Evolutionary conservation across 2,329 filamentous ascomycete species (phyloP).

Genomic region (Corynespora cassiicola): DNA sequence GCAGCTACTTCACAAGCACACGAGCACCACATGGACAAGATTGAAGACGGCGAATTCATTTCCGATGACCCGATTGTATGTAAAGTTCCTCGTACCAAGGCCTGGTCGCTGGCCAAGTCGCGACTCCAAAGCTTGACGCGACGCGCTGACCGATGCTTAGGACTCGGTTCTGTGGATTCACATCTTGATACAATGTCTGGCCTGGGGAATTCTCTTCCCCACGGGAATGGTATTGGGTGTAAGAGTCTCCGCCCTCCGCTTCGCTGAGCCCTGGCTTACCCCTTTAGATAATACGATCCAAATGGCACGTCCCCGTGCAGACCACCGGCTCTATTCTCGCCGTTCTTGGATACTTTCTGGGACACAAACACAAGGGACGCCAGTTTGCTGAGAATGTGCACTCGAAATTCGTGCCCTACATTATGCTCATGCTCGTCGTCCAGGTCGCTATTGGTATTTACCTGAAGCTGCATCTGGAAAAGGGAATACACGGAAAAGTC

Average conservation of each 20-base stretch:
- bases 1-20: conserved; percentile 50
- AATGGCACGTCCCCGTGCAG: conserved; percentile 94
- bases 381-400: conserved; percentile 86
- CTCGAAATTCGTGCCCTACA: conserved; percentile 75
- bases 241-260: conserved; percentile 55
- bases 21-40: conserved; percentile 49
- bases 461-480: conserved; percentile 86
- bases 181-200: conserved; percentile 84
- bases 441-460: conserved; percentile 87
- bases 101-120: background rate
- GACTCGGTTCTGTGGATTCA: conserved; percentile 92
- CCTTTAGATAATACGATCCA: conserved; percentile 79
- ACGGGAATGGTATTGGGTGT: conserved; percentile 94
- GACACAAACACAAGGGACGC: conserved; percentile 87
- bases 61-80: conserved; percentile 45
- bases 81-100: no score
- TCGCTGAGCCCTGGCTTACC: conserved; percentile 13
- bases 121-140: background rate
- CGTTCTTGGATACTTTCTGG: conserved; percentile 86
- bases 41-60: conserved; percentile 45
- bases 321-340: conserved; percentile 76
- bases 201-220: conserved; percentile 92
- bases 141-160: conserved; percentile 40
- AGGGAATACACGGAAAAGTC: conserved; percentile 80
- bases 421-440: conserved; percentile 79